Percentiles rank a stretch among this genome's conserved stretches.
These are phyloP conservation scores for Ogataea trehaloabstinens DNA, from an alignment of 805 yeast genomes.

Conservation along the genomic window DNA sequence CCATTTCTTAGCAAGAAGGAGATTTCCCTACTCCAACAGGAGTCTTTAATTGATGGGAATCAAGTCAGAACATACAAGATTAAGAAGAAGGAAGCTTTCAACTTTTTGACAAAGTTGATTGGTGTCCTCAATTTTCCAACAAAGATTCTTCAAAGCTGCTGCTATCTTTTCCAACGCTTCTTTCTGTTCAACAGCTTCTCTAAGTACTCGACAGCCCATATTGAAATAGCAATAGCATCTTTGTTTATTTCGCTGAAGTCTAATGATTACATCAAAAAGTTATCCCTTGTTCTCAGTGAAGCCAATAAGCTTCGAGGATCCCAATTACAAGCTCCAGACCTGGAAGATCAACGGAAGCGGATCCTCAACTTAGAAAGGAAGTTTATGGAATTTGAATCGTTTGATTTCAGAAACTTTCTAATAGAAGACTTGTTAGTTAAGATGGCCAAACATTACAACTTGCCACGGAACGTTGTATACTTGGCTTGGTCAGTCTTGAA, in stretches of 20 bases:
- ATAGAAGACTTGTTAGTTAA: conserved; percentile 68
- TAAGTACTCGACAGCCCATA: conserved; percentile 41
- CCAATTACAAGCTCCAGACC: conserved; percentile 23
- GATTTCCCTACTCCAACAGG: conserved; percentile 21
- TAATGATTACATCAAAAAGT: conserved; percentile 80
- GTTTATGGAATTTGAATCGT: conserved; percentile 71
- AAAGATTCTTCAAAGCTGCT: conserved; percentile 64
- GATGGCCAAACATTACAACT: conserved; percentile 47
- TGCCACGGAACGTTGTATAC: conserved; percentile 47
- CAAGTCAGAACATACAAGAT: conserved; percentile 21
- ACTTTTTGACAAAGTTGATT: conserved; percentile 52
- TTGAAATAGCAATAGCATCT: conserved; percentile 66
- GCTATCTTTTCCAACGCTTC: conserved; percentile 70
- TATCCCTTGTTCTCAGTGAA: conserved; percentile 57
- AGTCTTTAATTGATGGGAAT: conserved; percentile 17
- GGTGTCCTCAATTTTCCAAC: conserved; percentile 63
- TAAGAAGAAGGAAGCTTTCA: conserved; percentile 42
- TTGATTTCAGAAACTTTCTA: conserved; percentile 72
- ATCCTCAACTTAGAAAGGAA: conserved; percentile 65
- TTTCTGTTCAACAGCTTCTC: conserved; percentile 64
- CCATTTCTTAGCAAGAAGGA: conserved; percentile 32
- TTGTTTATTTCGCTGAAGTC: conserved; percentile 71
- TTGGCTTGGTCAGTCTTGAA: conserved; percentile 74
- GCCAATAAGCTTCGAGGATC: conserved; percentile 38
- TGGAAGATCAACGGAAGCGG: conserved; percentile 56